A percentile compares a stretch with the other conserved stretches of the same genome.
phyloP scores from a whole-genome alignment of 2,329 filamentous ascomycete genomes.

The Exophiala sp. region DNA sequence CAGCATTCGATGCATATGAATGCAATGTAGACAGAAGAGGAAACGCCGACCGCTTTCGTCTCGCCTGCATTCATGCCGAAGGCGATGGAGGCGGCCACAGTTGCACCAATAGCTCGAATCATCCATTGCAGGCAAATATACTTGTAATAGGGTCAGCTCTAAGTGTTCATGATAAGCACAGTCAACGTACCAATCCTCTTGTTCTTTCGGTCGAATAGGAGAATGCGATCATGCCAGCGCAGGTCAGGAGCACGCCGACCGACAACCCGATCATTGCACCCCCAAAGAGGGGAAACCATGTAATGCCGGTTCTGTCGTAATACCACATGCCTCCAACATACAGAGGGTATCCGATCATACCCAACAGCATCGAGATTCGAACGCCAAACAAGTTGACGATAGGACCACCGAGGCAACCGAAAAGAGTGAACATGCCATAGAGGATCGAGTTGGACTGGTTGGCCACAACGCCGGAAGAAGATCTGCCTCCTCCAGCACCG shows the following conservation, averaged over 20 bases:
- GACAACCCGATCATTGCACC: slow-evolving; percentile 18
- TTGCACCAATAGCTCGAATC: slow-evolving; percentile 19
- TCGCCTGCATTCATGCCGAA: slow-evolving; percentile 24
- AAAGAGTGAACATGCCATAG: slow-evolving; percentile 22
- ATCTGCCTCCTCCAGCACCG: slow-evolving; percentile 27
- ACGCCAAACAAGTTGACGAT: slow-evolving; percentile 24
- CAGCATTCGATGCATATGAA: slow-evolving; percentile 25
- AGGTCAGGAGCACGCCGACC: slow-evolving; percentile 22
- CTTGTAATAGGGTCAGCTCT: background rate
- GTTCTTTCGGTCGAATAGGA: slow-evolving; percentile 22
- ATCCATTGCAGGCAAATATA: slow-evolving; percentile 16
- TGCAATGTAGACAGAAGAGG: slow-evolving; percentile 22
- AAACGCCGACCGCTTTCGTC: slow-evolving; percentile 21
- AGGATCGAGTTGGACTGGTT: slow-evolving; percentile 23
- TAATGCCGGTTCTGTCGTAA: slow-evolving; percentile 21
- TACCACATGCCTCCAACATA: slow-evolving; percentile 28
- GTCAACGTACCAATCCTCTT: slow-evolving; percentile 15
- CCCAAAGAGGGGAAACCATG: slow-evolving; percentile 22
- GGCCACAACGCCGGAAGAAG: slow-evolving; percentile 22
- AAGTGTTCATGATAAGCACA: background rate
- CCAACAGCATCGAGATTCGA: slow-evolving; percentile 20
- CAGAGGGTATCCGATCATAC: slow-evolving; percentile 24
- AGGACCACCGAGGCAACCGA: slow-evolving; percentile 24
- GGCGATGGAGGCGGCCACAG: slow-evolving; percentile 21
- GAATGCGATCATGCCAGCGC: slow-evolving; percentile 20